phyloP scores from a whole-genome alignment of 192 early-diverging fungal species.

The Paraglomus occultum region DNA sequence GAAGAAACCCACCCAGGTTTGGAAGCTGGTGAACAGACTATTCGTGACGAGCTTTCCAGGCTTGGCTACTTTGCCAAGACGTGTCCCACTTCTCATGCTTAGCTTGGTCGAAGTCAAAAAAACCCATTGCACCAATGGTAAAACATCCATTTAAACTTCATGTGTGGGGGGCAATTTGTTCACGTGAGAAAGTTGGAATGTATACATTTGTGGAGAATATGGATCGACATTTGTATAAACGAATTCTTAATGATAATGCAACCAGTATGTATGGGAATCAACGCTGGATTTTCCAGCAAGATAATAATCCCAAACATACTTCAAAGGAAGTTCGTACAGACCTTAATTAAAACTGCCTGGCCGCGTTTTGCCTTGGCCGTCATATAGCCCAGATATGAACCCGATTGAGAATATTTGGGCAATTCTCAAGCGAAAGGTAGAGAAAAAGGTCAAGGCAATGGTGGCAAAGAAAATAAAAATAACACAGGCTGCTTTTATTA shows the following conservation, averaged over 20 bases:
- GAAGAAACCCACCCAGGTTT: not conserved
- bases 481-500: too few species aligned
- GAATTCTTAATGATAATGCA: not conserved
- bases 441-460: not conserved
- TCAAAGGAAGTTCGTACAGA: not conserved
- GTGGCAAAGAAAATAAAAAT: too few species aligned
- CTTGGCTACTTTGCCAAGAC: not conserved
- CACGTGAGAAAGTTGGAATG: not conserved
- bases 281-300: constrained; percentile 8
- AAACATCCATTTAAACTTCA: constrained; percentile 17
- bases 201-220: not conserved
- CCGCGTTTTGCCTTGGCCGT: not conserved
- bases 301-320: constrained; percentile 6
- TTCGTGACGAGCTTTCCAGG: too few species aligned
- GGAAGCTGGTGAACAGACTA: not conserved
- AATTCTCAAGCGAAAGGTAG: not conserved
- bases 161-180: not conserved
- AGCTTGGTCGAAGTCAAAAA: not conserved
- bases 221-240: not conserved
- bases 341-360: not conserved
- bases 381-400: constrained; percentile 14
- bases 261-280: too few species aligned
- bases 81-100: not conserved
- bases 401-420: too few species aligned
- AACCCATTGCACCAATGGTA: not conserved